Evolutionary conservation across 2,329 filamentous ascomycete genomes (phyloP).

Genomic region (Rutstroemia sp.): DNA sequence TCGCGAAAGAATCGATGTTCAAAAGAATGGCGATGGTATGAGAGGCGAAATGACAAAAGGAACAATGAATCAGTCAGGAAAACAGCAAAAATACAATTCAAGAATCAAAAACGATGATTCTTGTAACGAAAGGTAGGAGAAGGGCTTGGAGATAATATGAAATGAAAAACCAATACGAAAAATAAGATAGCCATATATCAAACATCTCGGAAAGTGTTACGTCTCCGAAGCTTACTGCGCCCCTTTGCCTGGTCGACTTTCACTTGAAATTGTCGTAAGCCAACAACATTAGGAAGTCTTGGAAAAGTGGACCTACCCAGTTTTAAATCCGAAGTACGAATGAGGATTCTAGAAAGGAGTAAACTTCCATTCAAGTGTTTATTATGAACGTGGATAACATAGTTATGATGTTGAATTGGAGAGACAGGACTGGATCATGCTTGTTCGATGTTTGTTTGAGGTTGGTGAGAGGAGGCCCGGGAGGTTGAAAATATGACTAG

Average conservation of each 20-base stretch:
- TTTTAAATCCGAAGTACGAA: not conserved
- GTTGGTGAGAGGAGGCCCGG: not conserved
- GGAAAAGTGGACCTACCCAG: slow-evolving; percentile 8
- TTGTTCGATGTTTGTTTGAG: slow-evolving; percentile 3
- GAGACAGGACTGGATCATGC: slow-evolving; percentile 1
- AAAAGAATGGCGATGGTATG: not conserved
- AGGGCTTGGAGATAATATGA: not conserved
- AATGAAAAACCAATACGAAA: not conserved
- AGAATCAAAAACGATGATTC: not conserved
- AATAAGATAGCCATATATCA: not conserved
- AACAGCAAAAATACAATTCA: not conserved
- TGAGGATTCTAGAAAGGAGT: not conserved
- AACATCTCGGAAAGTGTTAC: not conserved
- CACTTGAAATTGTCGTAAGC: slow-evolving; percentile 2
- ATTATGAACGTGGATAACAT: no score
- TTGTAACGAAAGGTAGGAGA: not conserved
- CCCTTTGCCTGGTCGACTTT: slow-evolving; percentile 2
- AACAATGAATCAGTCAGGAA: not conserved
- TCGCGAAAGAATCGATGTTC: no score
- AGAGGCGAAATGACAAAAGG: not conserved
- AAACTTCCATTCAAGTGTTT: not conserved
- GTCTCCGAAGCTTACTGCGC: slow-evolving; percentile 6
- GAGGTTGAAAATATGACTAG: slow-evolving; percentile 1
- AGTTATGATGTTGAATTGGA: not conserved
- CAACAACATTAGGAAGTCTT: slow-evolving; percentile 9